A percentile compares a stretch with the other conserved stretches of the same genome.
Conservation (phyloP, 2,329 filamentous ascomycete genomes). For the Pseudocercospora eumusae region DNA sequence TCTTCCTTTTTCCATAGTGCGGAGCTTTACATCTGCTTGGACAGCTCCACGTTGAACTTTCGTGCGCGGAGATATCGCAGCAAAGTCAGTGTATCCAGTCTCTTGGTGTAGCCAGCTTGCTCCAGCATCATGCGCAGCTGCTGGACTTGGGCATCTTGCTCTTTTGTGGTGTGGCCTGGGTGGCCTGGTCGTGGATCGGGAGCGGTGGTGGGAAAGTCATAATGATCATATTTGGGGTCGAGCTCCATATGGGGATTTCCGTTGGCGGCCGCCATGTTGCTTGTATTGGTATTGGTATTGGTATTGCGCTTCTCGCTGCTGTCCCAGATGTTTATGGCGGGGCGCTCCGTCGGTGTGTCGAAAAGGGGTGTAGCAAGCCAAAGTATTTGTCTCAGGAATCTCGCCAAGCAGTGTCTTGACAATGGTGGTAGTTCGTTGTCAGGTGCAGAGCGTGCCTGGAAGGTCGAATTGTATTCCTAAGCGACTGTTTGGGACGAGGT, state of each 20-base stretch:
- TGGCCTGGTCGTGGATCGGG: constrained; percentile 72
- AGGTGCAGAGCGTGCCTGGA: background rate
- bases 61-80: constrained; percentile 76
- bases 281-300: constrained; percentile 15
- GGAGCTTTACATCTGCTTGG: constrained; percentile 79
- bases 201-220: constrained; percentile 83
- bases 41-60: constrained; percentile 83
- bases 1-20: background rate
- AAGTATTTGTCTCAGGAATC: background rate
- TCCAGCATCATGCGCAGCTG: constrained; percentile 86
- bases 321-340: constrained; percentile 9
- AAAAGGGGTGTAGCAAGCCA: background rate
- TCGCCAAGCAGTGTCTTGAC: background rate
- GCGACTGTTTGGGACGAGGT: background rate
- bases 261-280: constrained; percentile 37
- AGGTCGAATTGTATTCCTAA: background rate
- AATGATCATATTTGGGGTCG: constrained; percentile 93
- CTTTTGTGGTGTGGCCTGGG: constrained; percentile 79
- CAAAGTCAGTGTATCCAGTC: constrained; percentile 89
- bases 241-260: constrained; percentile 50
- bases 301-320: background rate
- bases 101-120: constrained; percentile 74
- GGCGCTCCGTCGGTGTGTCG: constrained; percentile 7
- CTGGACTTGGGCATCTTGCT: constrained; percentile 85
- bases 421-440: background rate